Base-by-base conservation (phyloP, 495 filamentous ascomycete species). In the Hypoxylon cercidicola region DNA sequence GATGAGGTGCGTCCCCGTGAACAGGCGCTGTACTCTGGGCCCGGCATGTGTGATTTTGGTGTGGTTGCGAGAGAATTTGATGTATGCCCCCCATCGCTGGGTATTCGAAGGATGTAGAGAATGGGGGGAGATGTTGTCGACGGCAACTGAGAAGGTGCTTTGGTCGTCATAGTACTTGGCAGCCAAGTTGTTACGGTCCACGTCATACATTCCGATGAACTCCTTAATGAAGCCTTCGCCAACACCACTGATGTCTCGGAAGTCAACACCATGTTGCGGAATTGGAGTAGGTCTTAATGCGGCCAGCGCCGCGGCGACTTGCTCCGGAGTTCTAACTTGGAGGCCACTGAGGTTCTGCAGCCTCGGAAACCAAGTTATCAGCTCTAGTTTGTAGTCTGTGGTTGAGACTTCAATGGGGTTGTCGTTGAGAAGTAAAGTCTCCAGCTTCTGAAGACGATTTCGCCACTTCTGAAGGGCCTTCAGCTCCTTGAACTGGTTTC, bases 1-100 rank as follows among this genome's bases (percentile, higher is more conserved):
- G 45, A 98, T 93, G n/a, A 85, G 78, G 19, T 87, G 78, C 2
- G 74, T 74, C 7, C 94, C 93, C 7, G 70, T 79, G 64, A 85
- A 88, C 12, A 87, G 71, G 11, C 94, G 90, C 51, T 85, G 81
- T 72, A 88, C 84, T 49, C 87, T 81, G 3, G 85, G 76, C 8
- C 76, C 72, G 0, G 84, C 75, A 62, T 89, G 81, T 37, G 72
- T 87, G 61, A 95, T 82, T 62, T 86, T 90, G 41, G 82, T 80
- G 5, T 97, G 82, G 65, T 97, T 97, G 10, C 94, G 83, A 44
- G 93, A 96, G 60, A 84, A 85, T 54, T 88, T 91, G 62, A 93
- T 85, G 67, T 96, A 96, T 0, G 82, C 64, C 40, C 89, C 88
- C 90, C 91, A 97, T 73, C 75, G 64, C 52, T 79, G 74, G 3